Evolutionary conservation across 2,329 filamentous ascomycete genomes (phyloP), one percentile per base, ranked within the genome.

Genomic region (Fusarium armeniacum): DNA sequence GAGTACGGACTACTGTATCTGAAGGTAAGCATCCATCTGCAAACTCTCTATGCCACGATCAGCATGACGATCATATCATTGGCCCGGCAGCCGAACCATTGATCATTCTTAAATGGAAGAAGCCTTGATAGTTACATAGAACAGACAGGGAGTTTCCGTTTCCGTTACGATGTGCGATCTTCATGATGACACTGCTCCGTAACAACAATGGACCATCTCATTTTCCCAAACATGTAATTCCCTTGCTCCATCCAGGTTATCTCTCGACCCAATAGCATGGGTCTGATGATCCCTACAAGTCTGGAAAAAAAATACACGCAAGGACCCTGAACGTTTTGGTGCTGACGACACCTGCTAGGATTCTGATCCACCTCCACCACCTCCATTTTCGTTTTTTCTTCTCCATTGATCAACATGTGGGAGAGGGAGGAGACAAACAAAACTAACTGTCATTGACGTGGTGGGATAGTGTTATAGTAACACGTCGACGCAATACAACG

Each of bases 291-390:
- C 45, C 51, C 16, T 46, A 45, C 32, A 47, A 15, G n/a, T 12
- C 24, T 20, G 26, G 45, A 52, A 53, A 61, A 59, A 59, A 47
- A 40, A 40, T 20, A 40, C n/a, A 40, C 46, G 58, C 45, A 49
- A 63, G 43, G 70, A 60, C 64, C 69, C 54, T 65, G 54, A 65
- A 45, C 43, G 46, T 49, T 53, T 61, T 63, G 61, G 51, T 69
- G 72, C 72, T 74, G 67, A 74, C 72, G 72, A 74, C 72, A 73
- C 62, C 61, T 63, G 50, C 67, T 54, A 20, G 62, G 65, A 62
- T 65, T 40, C 24, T 40, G 60, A 45, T 49, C 67, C 56, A 58
- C 57, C 62, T 61, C 60, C 62, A 63, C 55, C 33, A 69, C 65
- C 57, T 60, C 60, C 67, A 60, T 58, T 44, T 51, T 51, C 44